A percentile compares a stretch with the other conserved stretches of the same genome.
phyloP scores from a whole-genome alignment of 2,329 filamentous ascomycete genomes.

The Ophiocordyceps camponoti-leonardi region DNA sequence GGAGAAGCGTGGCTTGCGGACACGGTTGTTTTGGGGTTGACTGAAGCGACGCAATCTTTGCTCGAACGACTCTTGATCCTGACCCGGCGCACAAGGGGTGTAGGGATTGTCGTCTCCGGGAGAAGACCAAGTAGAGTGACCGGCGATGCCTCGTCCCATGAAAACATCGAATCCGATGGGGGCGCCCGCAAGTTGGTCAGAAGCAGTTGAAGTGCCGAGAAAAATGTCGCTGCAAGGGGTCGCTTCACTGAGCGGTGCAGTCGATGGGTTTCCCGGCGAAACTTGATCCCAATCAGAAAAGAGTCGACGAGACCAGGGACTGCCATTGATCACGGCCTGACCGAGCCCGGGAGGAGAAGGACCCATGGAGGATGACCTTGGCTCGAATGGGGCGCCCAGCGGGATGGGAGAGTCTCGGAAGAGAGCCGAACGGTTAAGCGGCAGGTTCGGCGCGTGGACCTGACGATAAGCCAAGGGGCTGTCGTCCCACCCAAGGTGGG shows the following conservation, averaged over 20 bases:
- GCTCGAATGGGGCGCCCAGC: background rate
- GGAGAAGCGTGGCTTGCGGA: background rate
- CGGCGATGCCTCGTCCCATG: no score
- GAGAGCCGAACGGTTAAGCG: no score
- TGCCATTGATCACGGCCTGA: background rate
- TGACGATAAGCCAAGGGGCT: no score
- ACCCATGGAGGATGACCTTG: background rate
- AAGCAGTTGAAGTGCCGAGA: background rate
- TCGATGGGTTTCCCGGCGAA: background rate
- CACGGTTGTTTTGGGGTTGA: background rate
- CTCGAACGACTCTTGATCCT: background rate
- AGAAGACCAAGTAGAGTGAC: background rate
- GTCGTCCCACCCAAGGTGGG: no score
- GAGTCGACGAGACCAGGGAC: background rate
- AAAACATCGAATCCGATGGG: no score
- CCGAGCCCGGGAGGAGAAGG: background rate
- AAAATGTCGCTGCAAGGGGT: background rate
- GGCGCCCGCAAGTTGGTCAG: background rate
- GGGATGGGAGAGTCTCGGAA: no score
- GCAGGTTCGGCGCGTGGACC: no score
- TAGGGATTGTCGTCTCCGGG: background rate
- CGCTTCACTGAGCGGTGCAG: background rate
- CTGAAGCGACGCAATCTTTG: background rate
- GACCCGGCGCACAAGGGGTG: background rate
- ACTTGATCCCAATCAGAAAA: background rate